These are phyloP conservation scores for Cynara cardunculus DNA, from an alignment of 129 eudicot species.

Conservation along the genomic window DNA sequence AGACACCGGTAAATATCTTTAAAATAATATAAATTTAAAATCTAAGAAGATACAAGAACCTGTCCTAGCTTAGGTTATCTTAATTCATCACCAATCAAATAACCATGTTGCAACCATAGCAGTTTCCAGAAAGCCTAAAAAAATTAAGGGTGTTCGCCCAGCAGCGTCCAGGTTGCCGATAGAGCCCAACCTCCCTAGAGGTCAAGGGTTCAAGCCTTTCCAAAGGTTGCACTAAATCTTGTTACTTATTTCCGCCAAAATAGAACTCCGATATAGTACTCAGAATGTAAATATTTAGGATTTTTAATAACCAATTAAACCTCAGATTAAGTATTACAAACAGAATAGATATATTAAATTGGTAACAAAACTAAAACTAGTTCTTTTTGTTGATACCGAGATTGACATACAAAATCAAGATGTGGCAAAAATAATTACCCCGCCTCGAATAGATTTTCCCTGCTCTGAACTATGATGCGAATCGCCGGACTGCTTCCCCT, in stretches of 20 bases:
- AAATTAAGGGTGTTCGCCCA: not conserved
- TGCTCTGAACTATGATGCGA: constrained; percentile 51
- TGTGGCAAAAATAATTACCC: constrained; percentile 35
- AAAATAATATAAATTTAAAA: not conserved
- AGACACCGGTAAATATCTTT: not conserved
- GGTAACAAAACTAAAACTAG: not conserved
- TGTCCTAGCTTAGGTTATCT: not conserved
- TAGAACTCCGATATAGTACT: not conserved
- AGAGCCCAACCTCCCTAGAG: not conserved
- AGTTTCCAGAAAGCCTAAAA: not conserved
- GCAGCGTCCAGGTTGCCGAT: too few species aligned
- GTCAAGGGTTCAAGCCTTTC: not conserved
- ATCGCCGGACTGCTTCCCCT: constrained; percentile 44
- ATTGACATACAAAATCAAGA: not conserved
- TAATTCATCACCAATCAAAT: not conserved
- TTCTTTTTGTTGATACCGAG: not conserved
- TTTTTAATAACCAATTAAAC: not conserved
- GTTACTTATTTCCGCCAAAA: not conserved
- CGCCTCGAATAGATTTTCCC: constrained; percentile 75
- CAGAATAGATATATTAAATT: not conserved
- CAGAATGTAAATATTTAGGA: not conserved
- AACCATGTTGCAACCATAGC: constrained; percentile 8
- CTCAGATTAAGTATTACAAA: not conserved
- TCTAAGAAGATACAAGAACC: not conserved
- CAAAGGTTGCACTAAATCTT: not conserved